Conservation (phyloP, 179 eudicot genomes). For the Heliamphora pulchella region DNA sequence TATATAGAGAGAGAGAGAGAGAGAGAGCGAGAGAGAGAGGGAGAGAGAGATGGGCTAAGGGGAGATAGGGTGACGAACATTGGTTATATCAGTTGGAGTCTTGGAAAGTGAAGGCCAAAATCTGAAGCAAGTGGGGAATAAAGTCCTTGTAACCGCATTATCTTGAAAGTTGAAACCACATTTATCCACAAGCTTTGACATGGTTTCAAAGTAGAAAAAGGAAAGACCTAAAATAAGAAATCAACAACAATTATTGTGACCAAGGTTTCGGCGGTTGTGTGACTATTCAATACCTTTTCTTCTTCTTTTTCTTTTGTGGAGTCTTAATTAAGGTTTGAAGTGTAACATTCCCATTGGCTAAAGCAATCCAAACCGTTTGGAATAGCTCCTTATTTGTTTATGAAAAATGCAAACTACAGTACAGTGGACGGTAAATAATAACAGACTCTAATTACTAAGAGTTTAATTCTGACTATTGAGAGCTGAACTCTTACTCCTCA, state of each 20-base stretch:
- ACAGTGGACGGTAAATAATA: too few species aligned
- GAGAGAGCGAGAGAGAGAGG: slow-evolving; percentile 4
- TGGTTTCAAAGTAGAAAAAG: not conserved
- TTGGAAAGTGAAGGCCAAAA: not conserved
- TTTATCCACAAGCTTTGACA: not conserved
- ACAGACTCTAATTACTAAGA: too few species aligned
- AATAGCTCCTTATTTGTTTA: too few species aligned
- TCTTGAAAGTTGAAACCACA: not conserved
- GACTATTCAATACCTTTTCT: not conserved
- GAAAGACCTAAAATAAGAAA: not conserved
- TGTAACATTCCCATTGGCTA: too few species aligned
- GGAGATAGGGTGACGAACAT: not conserved
- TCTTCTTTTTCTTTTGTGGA: not conserved
- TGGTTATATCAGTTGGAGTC: slow-evolving; percentile 4
- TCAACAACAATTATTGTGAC: not conserved
- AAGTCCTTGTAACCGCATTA: too few species aligned
- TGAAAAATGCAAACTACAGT: too few species aligned
- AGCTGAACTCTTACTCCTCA: too few species aligned
- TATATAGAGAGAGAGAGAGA: not conserved
- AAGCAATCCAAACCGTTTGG: too few species aligned
- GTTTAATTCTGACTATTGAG: too few species aligned
- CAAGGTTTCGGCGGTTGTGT: not conserved
- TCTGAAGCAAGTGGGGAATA: too few species aligned
- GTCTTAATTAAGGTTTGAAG: too few species aligned
- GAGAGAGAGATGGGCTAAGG: slow-evolving; percentile 4